These are phyloP conservation scores for Solanum chiquidenum DNA, from an alignment of 257 asterid genomes.

Conservation along the genomic window DNA sequence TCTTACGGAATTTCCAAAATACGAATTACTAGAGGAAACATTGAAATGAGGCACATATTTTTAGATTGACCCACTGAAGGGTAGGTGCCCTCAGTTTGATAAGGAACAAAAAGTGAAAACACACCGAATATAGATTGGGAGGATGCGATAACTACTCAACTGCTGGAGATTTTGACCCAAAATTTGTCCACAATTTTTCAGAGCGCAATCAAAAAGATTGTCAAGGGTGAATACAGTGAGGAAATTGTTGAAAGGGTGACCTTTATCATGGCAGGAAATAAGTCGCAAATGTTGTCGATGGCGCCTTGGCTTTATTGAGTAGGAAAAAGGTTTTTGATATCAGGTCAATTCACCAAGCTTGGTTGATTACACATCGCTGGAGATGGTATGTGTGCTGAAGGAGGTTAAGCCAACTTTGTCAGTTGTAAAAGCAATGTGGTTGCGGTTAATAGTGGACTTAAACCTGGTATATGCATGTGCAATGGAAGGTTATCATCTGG, in stretches of 20 bases:
- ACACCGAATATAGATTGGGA: slow-evolving; percentile 43
- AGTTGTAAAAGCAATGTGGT: slow-evolving; percentile 63
- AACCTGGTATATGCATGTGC: slow-evolving; percentile 50
- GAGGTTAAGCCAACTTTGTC: slow-evolving; percentile 49
- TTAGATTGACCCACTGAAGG: slow-evolving; percentile 23
- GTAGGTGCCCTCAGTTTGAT: slow-evolving; percentile 7
- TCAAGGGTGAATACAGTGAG: slow-evolving; percentile 40
- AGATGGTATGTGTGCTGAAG: slow-evolving; percentile 63
- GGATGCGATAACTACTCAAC: slow-evolving; percentile 36
- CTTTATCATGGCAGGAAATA: slow-evolving; percentile 56
- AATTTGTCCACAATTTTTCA: slow-evolving; percentile 24
- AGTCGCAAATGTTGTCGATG: slow-evolving; percentile 44
- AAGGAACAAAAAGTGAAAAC: slow-evolving; percentile 19
- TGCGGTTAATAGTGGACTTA: slow-evolving; percentile 45
- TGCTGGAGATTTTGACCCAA: slow-evolving; percentile 36
- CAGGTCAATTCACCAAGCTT: slow-evolving; percentile 25
- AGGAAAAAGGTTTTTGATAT: slow-evolving; percentile 24
- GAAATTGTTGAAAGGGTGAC: slow-evolving; percentile 50
- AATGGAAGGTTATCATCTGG: slow-evolving; percentile 13
- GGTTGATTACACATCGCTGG: slow-evolving; percentile 52
- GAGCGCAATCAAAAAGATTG: slow-evolving; percentile 44
- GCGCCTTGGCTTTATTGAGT: slow-evolving; percentile 46
- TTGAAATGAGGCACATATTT: slow-evolving; percentile 5
- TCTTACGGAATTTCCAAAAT: slow-evolving; percentile 39
- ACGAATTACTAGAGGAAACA: slow-evolving; percentile 39